Evolutionary conservation across 202 grass and related monocot genomes (phyloP).

Genomic region (Cymbopogon flexuosus): DNA sequence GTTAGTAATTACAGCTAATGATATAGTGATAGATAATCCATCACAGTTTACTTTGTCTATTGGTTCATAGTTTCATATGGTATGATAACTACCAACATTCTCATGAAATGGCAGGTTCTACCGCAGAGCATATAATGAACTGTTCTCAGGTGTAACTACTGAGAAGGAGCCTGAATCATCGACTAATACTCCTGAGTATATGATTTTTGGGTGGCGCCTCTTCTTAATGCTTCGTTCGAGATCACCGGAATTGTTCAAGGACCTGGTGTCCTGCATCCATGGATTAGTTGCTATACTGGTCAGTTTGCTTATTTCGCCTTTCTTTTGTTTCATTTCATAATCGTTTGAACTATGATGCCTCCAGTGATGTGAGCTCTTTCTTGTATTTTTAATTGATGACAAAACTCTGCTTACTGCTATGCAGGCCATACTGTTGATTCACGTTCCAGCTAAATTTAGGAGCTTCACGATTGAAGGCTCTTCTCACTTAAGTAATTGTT

Average conservation of each 20-base stretch:
- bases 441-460: conserved; percentile 62
- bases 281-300: conserved; percentile 86
- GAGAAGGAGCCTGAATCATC: conserved; percentile 29
- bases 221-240: conserved; percentile 73
- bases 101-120: conserved; percentile 57
- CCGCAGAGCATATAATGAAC: conserved; percentile 63
- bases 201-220: conserved; percentile 75
- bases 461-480: conserved; percentile 71
- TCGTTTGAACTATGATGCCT: background rate
- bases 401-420: conserved; percentile 28
- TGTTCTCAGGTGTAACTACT: conserved; percentile 54
- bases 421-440: conserved; percentile 91
- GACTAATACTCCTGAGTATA: conserved; percentile 43
- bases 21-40: background rate
- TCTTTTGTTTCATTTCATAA: conserved; percentile 9
- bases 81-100: background rate
- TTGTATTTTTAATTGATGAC: conserved; percentile 7
- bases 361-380: conserved; percentile 12
- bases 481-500: conserved; percentile 65
- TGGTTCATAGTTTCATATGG: background rate
- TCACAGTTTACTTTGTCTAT: background rate
- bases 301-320: conserved; percentile 27
- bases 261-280: conserved; percentile 74
- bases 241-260: conserved; percentile 59
- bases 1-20: background rate